Percentiles rank a stretch among this genome's conserved stretches.
Conservation (phyloP, 202 grass and related monocot genomes). For the Brachypodium distachyon region DNA sequence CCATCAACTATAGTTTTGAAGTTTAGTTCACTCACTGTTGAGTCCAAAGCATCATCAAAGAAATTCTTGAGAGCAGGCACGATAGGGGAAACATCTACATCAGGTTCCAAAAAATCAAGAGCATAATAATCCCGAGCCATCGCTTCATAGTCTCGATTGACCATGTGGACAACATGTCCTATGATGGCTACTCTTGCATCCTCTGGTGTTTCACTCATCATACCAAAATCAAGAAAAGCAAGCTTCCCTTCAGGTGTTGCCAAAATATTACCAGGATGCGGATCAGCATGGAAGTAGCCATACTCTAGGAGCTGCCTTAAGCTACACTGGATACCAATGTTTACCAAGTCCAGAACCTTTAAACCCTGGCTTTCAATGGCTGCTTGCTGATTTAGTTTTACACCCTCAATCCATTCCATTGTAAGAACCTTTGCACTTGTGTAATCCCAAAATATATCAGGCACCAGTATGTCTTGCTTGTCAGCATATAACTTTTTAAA, state of each 20-base stretch:
- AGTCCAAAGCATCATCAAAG: slow-evolving; percentile 86
- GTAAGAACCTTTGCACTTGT: slow-evolving; percentile 86
- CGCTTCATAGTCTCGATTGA: slow-evolving; percentile 93
- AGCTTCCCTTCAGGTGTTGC: slow-evolving; percentile 88
- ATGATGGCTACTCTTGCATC: slow-evolving; percentile 91
- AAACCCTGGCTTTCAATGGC: slow-evolving; percentile 84
- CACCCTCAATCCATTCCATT: slow-evolving; percentile 93
- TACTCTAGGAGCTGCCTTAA: slow-evolving; percentile 92
- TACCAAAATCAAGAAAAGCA: slow-evolving; percentile 97
- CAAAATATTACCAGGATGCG: slow-evolving; percentile 94
- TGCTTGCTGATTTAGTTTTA: slow-evolving; percentile 84
- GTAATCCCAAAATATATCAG: slow-evolving; percentile 97
- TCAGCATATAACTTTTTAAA: slow-evolving; percentile 94
- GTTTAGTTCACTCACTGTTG: slow-evolving; percentile 93
- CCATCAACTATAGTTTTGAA: slow-evolving; percentile 96
- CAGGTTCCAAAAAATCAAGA: slow-evolving; percentile 68
- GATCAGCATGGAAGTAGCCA: slow-evolving; percentile 91
- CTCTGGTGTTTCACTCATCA: slow-evolving; percentile 99
- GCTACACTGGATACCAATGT: slow-evolving; percentile 94
- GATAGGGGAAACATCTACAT: slow-evolving; percentile 91
- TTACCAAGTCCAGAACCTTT: slow-evolving; percentile 76
- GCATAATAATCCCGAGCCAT: slow-evolving; percentile 99
- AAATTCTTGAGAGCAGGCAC: slow-evolving; percentile 77
- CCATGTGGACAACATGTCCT: slow-evolving; percentile 92
- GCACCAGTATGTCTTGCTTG: slow-evolving; percentile 88